phyloP scores from a whole-genome alignment of 2,329 filamentous ascomycete genomes.

The Sarocladium brachiariae region DNA sequence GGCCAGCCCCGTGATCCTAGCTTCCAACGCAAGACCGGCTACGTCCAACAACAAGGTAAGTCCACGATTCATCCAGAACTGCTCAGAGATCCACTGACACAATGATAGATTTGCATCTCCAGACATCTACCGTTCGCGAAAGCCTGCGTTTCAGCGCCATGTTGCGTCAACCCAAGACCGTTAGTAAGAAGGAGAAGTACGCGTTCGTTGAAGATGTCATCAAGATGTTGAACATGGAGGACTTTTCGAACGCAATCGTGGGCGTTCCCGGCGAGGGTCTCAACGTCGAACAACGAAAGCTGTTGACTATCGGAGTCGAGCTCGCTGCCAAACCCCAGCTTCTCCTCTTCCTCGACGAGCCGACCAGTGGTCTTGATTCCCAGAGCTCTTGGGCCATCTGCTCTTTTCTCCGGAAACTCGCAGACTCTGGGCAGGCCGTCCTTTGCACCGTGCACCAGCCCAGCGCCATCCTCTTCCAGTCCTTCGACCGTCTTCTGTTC shows the following conservation, averaged over 20 bases:
- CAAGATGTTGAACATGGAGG: constrained; percentile 58
- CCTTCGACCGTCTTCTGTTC: constrained; percentile 56
- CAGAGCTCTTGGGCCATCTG: constrained; percentile 59
- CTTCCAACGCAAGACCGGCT: constrained; percentile 60
- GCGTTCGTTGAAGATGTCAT: constrained; percentile 59
- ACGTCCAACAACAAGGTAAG: constrained; percentile 58
- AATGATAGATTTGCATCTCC: constrained; percentile 43
- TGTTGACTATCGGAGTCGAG: constrained; percentile 49
- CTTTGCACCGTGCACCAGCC: constrained; percentile 52
- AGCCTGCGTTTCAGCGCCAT: constrained; percentile 49
- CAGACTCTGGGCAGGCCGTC: constrained; percentile 45
- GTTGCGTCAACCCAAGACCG: constrained; percentile 47
- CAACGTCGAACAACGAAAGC: constrained; percentile 56
- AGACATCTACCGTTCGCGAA: constrained; percentile 49
- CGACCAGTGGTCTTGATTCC: constrained; percentile 54
- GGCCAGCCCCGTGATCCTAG: constrained; percentile 47
- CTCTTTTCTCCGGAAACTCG: constrained; percentile 54
- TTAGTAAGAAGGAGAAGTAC: constrained; percentile 51
- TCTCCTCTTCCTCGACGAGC: constrained; percentile 55
- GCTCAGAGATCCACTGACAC: neutral
- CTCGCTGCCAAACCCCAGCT: constrained; percentile 44
- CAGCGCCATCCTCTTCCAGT: constrained; percentile 43
- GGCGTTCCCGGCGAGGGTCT: constrained; percentile 55
- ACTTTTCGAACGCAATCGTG: constrained; percentile 60
- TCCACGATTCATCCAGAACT: too few species aligned